These are phyloP conservation scores for Sorghum bicolor DNA, from an alignment of 176 grass and related monocot species.

Conservation along the genomic window DNA sequence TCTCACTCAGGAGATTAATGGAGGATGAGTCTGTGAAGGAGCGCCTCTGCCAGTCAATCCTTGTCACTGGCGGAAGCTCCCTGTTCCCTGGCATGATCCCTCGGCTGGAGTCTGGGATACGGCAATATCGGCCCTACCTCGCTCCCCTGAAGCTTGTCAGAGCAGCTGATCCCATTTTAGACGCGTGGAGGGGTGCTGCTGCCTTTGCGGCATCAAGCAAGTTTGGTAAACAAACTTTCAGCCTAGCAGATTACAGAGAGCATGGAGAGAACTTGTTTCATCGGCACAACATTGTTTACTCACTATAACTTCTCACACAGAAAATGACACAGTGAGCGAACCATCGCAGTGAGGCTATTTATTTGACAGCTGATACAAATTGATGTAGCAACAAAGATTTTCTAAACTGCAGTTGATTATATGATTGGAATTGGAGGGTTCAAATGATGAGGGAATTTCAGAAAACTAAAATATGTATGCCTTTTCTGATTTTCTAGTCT, in stretches of 20 bases:
- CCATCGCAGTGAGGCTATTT: not conserved
- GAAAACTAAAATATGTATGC: not conserved
- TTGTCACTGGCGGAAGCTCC: slow-evolving; percentile 77
- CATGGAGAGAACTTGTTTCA: slow-evolving; percentile 74
- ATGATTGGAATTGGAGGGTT: not conserved
- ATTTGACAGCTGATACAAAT: not conserved
- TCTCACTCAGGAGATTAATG: slow-evolving; percentile 67
- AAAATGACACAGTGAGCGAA: not conserved
- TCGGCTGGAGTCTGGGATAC: slow-evolving; percentile 73
- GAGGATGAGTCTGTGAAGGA: slow-evolving; percentile 60
- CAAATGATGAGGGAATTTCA: not conserved
- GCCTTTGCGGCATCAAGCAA: slow-evolving; percentile 52
- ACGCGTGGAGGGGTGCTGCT: slow-evolving; percentile 85
- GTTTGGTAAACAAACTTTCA: slow-evolving; percentile 70
- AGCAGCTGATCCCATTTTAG: slow-evolving; percentile 62
- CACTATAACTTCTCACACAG: slow-evolving; percentile 25
- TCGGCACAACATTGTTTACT: slow-evolving; percentile 69
- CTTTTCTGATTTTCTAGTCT: not conserved
- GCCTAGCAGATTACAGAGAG: slow-evolving; percentile 77
- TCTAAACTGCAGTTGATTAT: not conserved
- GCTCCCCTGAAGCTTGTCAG: slow-evolving; percentile 63
- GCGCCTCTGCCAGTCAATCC: slow-evolving; percentile 70
- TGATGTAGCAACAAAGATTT: not conserved
- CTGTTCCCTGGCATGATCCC: slow-evolving; percentile 78
- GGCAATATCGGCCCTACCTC: slow-evolving; percentile 67